Evolutionary conservation across 768 basidiomycete genomes (phyloP), one percentile per base, ranked within the genome.

Genomic region (Tricholoma flavovirens): DNA sequence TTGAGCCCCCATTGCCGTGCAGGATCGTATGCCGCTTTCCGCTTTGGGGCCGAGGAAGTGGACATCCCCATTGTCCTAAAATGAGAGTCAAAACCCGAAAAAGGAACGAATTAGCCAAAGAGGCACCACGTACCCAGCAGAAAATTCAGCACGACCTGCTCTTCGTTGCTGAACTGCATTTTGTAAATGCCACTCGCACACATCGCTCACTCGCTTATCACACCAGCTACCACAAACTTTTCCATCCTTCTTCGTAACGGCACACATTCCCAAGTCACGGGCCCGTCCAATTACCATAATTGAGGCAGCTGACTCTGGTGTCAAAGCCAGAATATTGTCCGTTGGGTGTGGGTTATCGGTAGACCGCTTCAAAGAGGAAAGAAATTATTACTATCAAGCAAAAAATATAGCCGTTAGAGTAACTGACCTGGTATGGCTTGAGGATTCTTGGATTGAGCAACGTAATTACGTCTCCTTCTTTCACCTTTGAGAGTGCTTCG

Each of bases 171-270:
- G 79, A 3, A 98, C 83, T 0, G 94, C 90, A 21, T 79, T 78
- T 58, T 92, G 86, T 38, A 98, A 69, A 71, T 99, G 97, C 70
- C 83, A 99, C 42, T 98, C 95, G 69, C 97, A 99, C 3, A 90
- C 86, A 17, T 90, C 87, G 67, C 83, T 80, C 63, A 89, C 79
- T 26, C 93, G 86, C 60, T 87, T 92, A 72, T 99, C 96, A 50
- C 86, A 91, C 96, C 96, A 98, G 53, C 84, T 80, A 8, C 84
- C 84, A 62, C 97, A 98, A 1, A 77, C 63, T 51, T 87, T 86
- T 1, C 93, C 93, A 56, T 96, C 93, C 52, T 81, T 80, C 66
- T 87, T 90, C 45, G 76, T 65, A 9, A 88, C 93, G 2, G 72
- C 75, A 65, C 97, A 99, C 75, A 85, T 84, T 0, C 94, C 92